Percentiles rank a stretch among this genome's conserved stretches.
Conservation (phyloP, 805 yeast species). For the Metschnikowia proteae region DNA sequence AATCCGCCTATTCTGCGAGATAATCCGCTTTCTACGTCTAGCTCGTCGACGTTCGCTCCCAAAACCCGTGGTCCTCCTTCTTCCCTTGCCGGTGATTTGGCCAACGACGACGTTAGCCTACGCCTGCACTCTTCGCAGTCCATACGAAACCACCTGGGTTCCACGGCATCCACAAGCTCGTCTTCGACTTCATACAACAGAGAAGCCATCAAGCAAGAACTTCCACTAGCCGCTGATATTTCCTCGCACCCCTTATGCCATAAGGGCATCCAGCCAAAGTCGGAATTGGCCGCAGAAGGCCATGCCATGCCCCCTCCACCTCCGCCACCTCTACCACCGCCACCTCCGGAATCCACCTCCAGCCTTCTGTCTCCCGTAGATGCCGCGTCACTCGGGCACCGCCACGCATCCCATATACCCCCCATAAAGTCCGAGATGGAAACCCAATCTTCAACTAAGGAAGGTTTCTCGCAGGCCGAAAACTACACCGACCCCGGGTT, state of each 20-base stretch:
- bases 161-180: constrained; percentile 1
- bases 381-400: not conserved
- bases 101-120: not conserved
- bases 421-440: constrained; percentile 1
- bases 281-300: not conserved
- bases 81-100: constrained; percentile 1
- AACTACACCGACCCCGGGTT: constrained; percentile 6
- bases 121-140: not conserved
- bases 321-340: constrained; percentile 3
- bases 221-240: not conserved
- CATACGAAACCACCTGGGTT: not conserved
- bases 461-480: not conserved
- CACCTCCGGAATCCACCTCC: constrained; percentile 1
- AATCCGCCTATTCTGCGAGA: not conserved
- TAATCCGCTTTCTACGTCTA: not conserved
- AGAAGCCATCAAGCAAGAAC: not conserved
- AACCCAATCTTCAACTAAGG: constrained; percentile 4
- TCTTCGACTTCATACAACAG: not conserved
- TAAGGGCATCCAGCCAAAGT: not conserved
- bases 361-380: not conserved
- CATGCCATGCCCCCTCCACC: constrained; percentile 2
- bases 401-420: not conserved
- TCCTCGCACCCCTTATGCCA: not conserved
- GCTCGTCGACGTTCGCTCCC: not conserved
- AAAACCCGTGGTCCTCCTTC: not conserved